Conservation (phyloP, 1,284 basidiomycete genomes). For the Mixia osmundae region DNA sequence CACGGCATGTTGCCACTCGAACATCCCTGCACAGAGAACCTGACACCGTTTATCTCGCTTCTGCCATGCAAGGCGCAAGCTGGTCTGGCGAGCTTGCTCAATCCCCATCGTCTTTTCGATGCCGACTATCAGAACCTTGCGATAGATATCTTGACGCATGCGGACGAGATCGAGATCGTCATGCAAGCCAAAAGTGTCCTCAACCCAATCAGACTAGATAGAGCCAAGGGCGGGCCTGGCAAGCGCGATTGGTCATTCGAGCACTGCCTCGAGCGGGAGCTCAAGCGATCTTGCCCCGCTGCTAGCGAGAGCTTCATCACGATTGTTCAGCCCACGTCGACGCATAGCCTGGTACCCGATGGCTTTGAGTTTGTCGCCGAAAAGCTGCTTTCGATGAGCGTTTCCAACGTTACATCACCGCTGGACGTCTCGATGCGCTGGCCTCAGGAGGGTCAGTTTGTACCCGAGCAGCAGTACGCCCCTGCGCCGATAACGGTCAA, state of each 20-base stretch:
- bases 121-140: conserved; percentile 72
- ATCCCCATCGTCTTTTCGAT: conserved; percentile 63
- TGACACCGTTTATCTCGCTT: conserved; percentile 84
- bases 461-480: conserved; percentile 14
- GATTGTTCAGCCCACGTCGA: not conserved
- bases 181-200: conserved; percentile 61
- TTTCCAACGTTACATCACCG: no score
- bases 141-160: conserved; percentile 28
- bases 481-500: conserved; percentile 35
- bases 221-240: conserved; percentile 21
- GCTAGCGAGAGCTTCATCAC: conserved; percentile 18
- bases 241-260: conserved; percentile 49
- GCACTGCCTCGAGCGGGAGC: conserved; percentile 42
- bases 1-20: conserved; percentile 59
- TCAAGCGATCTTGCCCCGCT: conserved; percentile 34
- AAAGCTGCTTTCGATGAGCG: no score
- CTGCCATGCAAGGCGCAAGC: conserved; percentile 79
- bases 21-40: conserved; percentile 82
- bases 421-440: not conserved
- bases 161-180: conserved; percentile 32
- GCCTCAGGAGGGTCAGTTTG: not conserved
- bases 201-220: conserved; percentile 41
- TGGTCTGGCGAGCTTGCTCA: conserved; percentile 61
- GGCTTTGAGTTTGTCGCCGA: no score
- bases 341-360: not conserved